Evolutionary conservation across 768 basidiomycete species (phyloP), one percentile per base, ranked within the genome.

Genomic region (Amanita thiersii): DNA sequence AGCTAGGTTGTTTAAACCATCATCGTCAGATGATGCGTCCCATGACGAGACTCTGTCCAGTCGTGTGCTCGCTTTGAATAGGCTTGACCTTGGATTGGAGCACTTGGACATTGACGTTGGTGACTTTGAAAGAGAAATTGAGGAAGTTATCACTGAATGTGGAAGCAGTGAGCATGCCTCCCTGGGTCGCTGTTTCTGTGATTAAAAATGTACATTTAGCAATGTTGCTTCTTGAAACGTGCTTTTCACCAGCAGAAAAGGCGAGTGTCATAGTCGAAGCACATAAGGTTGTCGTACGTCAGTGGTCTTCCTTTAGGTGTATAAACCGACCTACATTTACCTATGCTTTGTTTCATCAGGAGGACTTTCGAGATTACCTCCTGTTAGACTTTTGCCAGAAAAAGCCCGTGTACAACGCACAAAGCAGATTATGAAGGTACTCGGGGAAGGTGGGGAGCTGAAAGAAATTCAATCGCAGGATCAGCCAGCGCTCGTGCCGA

Each of bases 41-140:
- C 93, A 96, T 55, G 92, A 99, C 55, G 88, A 89, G 52, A 85
- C 89, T 0, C 66, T 99, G 3, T 79, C 92, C 0, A 86, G 80
- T 53, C 79, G 93, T 4, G 81, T 97, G 11, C 89, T 90, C 10
- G 93, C 92, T 1, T 68, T 99, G 33, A 92, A 93, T 50, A 76
- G 92, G 70, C 69, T 98, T 1, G 94, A 97, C 57, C 67, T 99
- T 0, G 73, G 80, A 2, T 65, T 98, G 7, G 82, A 85, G 28
- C 92, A 98, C 62, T 75, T 99, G 1, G 94, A 93, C 11, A 73
- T 98, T 6, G 81, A 89, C 39, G 76, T 88, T 0, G 80, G 77
- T 1, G 63, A 71, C 14, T 66, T 63, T 3, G 70, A 63, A 23
- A 45, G 56, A 5, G 68, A 70, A 36, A 64, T 94, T 9, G 72